Evolutionary conservation across 352 stramenopile species (phyloP).

Genomic region (Globisporangium perplexum): DNA sequence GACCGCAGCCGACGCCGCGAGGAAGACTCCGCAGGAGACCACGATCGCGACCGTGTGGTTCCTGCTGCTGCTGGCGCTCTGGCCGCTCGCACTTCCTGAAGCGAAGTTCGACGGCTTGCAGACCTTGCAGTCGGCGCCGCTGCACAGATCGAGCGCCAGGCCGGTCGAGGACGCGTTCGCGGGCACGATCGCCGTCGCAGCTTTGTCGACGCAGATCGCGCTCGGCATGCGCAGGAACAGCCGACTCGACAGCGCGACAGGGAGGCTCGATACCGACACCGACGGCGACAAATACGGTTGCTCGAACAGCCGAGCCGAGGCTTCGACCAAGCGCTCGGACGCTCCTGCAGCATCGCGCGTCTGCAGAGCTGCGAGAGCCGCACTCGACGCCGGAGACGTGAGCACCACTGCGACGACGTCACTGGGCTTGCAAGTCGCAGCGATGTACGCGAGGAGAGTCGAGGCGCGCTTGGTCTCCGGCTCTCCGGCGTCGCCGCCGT

Average conservation of each 20-base stretch:
- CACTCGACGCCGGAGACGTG: constrained; percentile 14
- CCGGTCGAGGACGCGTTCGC: constrained; percentile 1
- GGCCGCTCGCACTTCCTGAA: background rate
- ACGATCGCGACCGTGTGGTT: constrained; percentile 30
- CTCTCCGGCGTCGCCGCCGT: constrained; percentile 4
- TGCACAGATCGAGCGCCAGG: constrained; percentile 21
- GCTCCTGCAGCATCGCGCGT: background rate
- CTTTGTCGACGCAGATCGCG: constrained; percentile 21
- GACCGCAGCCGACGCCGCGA: constrained; percentile 30
- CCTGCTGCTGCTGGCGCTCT: constrained; percentile 6
- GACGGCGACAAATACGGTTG: constrained; percentile 13
- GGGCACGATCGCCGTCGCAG: constrained; percentile 5
- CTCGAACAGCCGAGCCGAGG: constrained; percentile 6
- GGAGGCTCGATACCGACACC: constrained; percentile 6
- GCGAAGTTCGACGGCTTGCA: constrained; percentile 8
- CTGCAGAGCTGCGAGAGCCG: constrained; percentile 14
- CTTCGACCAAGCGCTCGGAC: constrained; percentile 15
- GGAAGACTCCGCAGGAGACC: constrained; percentile 34
- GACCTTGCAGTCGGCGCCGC: constrained; percentile 5
- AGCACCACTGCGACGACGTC: constrained; percentile 29
- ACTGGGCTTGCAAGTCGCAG: constrained; percentile 8
- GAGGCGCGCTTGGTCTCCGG: background rate
- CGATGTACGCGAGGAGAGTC: constrained; percentile 5
- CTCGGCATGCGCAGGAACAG: constrained; percentile 24
- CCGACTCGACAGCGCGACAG: constrained; percentile 9